These are phyloP conservation scores for Suhomyces bribrorum DNA, from an alignment of 1,139 yeast species.

Conservation along the genomic window DNA sequence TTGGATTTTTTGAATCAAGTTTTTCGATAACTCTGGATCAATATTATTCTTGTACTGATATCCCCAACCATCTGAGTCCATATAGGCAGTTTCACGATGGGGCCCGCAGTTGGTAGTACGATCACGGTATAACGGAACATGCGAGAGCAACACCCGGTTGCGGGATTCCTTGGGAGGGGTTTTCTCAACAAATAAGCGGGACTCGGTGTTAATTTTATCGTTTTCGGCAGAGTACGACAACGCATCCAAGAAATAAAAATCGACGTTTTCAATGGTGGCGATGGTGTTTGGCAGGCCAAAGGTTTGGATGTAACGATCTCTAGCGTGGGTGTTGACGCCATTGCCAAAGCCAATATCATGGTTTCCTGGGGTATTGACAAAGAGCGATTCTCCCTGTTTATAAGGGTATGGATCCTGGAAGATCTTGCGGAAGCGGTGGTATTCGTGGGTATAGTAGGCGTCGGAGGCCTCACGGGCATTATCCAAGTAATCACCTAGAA, in stretches of 20 bases:
- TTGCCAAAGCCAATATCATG: conserved; percentile 60
- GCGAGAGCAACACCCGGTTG: conserved; percentile 46
- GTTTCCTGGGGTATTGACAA: conserved; percentile 51
- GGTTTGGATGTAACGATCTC: conserved; percentile 36
- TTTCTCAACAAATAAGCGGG: conserved; percentile 33
- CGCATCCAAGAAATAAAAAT: conserved; percentile 48
- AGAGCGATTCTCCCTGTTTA: conserved; percentile 27
- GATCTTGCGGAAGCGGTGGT: conserved; percentile 39
- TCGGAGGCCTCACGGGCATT: conserved; percentile 50
- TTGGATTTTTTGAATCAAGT: conserved; percentile 31
- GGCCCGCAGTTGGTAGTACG: conserved; percentile 44
- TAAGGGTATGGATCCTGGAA: conserved; percentile 29
- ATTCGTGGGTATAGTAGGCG: conserved; percentile 39
- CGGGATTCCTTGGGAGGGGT: conserved; percentile 14
- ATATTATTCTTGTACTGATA: conserved; percentile 57
- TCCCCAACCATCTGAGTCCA: conserved; percentile 34
- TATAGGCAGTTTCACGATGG: conserved; percentile 37
- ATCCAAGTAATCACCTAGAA: conserved; percentile 56
- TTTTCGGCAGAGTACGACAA: conserved; percentile 42
- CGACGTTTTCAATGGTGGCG: conserved; percentile 38
- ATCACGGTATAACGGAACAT: conserved; percentile 52
- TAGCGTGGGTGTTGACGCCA: conserved; percentile 40
- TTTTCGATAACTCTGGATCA: conserved; percentile 27
- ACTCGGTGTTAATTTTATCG: conserved; percentile 26
- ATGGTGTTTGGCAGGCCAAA: conserved; percentile 46